Base-by-base conservation (phyloP, 1,139 yeast genomes). In the Yamadazyma dushanensis region DNA sequence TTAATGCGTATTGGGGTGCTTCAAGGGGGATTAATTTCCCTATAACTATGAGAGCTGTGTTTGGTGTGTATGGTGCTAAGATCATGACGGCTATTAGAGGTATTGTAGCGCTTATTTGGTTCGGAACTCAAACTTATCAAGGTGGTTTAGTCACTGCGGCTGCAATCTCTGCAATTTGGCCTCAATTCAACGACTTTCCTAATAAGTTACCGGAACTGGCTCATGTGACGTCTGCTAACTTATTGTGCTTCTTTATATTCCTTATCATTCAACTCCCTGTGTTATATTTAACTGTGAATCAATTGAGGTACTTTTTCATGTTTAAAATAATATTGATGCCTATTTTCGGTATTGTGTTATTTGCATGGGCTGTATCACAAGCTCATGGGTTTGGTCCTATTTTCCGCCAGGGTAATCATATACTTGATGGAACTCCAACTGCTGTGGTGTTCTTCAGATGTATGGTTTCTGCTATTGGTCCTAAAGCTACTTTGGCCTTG, bases 401-500 rank as follows among this genome's bases (percentile, higher is more conserved):
- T 24, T 50, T 44, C 40, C 24, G 41, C 22, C 50, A 45, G 30
- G 43, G 28, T 19, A 44, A 41, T n/a, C 42, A 39, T 40, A 27
- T 43, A 10, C 14, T 10, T 3, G 39, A 38, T 16, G 40, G 40
- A 36, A 37, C 51, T 35, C 49, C 49, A 21, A 36, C 52, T 1
- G 61, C 50, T 24, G 57, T 60, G 14, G 43, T 56, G 25, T 53
- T 54, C 11, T 49, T 39, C 29, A 33, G 45, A 46, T 51, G 45
- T 41, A 49, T 50, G 28, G 35, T 57, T 35, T 49, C 53, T 15
- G 51, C 57, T 20, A 52, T 57, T 34, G 56, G 60, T 8, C 54
- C 63, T 22, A 47, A 60, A 24, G 57, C 59, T 16, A 57, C 65
- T n/a, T 51, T 60, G 40, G 51, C 60, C 25, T 44, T 58, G n/a